A percentile compares a stretch with the other conserved stretches of the same genome.
phyloP scores from a whole-genome alignment of 2,329 filamentous ascomycete genomes.

The Capronia americana region DNA sequence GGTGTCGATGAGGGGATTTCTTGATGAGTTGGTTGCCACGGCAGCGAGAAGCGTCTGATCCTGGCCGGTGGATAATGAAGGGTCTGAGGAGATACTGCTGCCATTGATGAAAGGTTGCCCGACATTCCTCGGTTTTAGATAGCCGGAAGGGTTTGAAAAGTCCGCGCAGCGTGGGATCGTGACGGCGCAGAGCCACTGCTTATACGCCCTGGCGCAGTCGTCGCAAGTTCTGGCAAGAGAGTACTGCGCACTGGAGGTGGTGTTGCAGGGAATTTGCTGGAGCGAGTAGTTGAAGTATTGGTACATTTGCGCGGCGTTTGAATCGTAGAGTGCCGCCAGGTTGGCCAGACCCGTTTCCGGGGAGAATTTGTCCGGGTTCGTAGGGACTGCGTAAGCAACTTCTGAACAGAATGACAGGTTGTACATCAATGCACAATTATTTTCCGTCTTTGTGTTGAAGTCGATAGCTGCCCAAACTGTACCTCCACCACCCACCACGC shows the following conservation, averaged over 20 bases:
- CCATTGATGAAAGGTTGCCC: constrained; percentile 74
- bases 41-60: constrained; percentile 32
- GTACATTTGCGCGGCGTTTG: constrained; percentile 72
- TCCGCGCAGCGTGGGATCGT: constrained; percentile 92
- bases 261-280: constrained; percentile 84
- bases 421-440: constrained; percentile 84
- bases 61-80: constrained; percentile 19
- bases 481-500: constrained; percentile 73
- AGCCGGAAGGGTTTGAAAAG: constrained; percentile 65
- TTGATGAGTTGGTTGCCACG: constrained; percentile 62
- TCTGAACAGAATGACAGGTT: constrained; percentile 88
- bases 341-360: constrained; percentile 63
- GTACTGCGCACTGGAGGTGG: constrained; percentile 74
- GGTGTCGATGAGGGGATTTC: constrained; percentile 75
- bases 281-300: constrained; percentile 80
- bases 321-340: constrained; percentile 78
- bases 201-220: constrained; percentile 82
- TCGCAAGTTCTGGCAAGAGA: constrained; percentile 78
- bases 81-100: constrained; percentile 52
- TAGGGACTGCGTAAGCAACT: constrained; percentile 88
- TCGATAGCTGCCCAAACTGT: constrained; percentile 72
- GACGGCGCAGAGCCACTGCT: constrained; percentile 92
- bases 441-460: constrained; percentile 79
- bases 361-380: constrained; percentile 64
- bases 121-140: constrained; percentile 73